Evolutionary conservation across 2,329 filamentous ascomycete species (phyloP), one percentile per base, ranked within the genome.

Genomic region (Chaetothyriales sp.): DNA sequence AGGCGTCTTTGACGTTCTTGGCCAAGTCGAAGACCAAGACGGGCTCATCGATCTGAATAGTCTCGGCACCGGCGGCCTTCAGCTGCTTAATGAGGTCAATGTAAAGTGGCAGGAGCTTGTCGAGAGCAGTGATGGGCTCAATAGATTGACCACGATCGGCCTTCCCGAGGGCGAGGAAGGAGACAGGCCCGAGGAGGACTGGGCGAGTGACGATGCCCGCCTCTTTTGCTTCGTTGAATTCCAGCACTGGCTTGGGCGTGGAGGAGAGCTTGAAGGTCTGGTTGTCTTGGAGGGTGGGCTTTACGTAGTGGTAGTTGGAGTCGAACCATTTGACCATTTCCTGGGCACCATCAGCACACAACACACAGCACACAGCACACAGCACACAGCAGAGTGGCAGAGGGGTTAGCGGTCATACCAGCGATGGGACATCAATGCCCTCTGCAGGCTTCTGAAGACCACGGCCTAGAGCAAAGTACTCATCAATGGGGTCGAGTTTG

Each of bases 301-400:
- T 97, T 76, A 97, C 92, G 73, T 98, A 98, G 81, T 97, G 92
- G 84, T 98, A 98, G 85, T 98, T 98, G 61, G 89, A 95, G 80
- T 98, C 92, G 70, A 98, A 98, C 92, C 92, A 98, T 81, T 98
- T 98, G 66, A 98, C 92, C 92, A 98, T 98, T 81, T 98, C 92
- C 76, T 77, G 54, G 28, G 55, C 15, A 40, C 37, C 18, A 47
- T 55, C 48, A 54, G 55, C 18, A 43, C n/a, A n/a, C 9, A 10
- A 7, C 25, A 28, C n/a, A n/a, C 9, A 10, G 5, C 25, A 28
- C n/a, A n/a, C 9, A 10, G 5, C 25, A 28, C n/a, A n/a, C 48
- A 54, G 55, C 18, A 43, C n/a, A n/a, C 9, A 10, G 5, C 25
- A 28, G 20, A 7, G 13, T 9, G 10, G 2, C n/a, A 13, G 6